Base-by-base conservation (phyloP, 768 basidiomycete species). In the Termitomyces sp. region DNA sequence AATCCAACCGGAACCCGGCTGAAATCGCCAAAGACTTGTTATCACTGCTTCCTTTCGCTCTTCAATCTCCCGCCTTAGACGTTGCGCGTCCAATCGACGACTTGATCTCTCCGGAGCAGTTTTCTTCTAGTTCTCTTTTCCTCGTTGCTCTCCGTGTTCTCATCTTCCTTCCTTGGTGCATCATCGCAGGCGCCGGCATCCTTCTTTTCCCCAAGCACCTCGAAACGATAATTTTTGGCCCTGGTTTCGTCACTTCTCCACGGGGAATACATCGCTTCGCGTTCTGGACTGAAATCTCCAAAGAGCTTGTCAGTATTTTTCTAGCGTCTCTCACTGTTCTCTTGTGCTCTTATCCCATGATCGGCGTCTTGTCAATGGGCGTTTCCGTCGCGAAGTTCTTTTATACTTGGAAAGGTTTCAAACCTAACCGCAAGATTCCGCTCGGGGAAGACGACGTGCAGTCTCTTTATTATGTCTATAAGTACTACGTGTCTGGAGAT, bases 81-180 rank as follows among this genome's bases (percentile, higher is more conserved):
- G 11, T 62, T 38, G 15, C 49, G n/a, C 38, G 32, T 18, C 27
- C 51, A 35, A 50, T 42, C 32, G 48, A 50, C 25, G 20, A 31
- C 12, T 33, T 51, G 7, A 35, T 27, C 49, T 44, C 42, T 41
- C 25, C 59, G 16, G n/a, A 38, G 27, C 41, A 50, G 7, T 12
- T 63, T 48, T 49, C 56, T 40, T 25, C 38, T 27, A 52, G 39
- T 12, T 55, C 61, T 32, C 38, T 68, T 25, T 33, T 65, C 22
- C 39, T 49, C 31, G 50, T 64, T 41, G 49, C 67, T 20, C 50
- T 68, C 31, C 66, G 67, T 35, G 36, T 69, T 11, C 5, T 71
- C 2, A 60, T 70, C 20, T 77, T 79, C 56, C 48, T 79, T 0
- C 78, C 78, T 33, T 79, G 78, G 78, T 76, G 75, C 52, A 62